Conservation (phyloP, 2,329 filamentous ascomycete genomes). For the Hypoxylon sp. region DNA sequence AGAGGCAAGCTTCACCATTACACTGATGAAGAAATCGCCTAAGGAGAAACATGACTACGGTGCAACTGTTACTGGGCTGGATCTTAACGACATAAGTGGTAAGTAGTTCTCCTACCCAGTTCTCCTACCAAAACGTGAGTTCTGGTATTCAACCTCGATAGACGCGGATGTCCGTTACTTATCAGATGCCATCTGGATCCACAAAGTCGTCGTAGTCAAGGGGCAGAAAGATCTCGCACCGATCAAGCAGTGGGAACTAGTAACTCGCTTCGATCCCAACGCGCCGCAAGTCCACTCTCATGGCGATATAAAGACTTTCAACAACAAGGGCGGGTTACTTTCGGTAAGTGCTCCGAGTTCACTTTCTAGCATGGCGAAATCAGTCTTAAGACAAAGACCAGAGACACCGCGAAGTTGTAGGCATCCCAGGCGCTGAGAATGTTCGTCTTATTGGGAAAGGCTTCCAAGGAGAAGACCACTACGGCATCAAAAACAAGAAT, state of each 20-base stretch:
- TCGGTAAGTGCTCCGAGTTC: constrained; percentile 47
- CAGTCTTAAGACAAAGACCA: constrained; percentile 23
- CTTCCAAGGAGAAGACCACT: constrained; percentile 61
- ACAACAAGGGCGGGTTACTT: constrained; percentile 58
- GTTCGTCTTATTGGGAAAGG: constrained; percentile 63
- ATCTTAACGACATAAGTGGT: constrained; percentile 57
- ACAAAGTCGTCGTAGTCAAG: constrained; percentile 62
- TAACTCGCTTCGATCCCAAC: constrained; percentile 60
- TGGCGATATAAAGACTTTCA: constrained; percentile 59
- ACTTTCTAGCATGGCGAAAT: not conserved
- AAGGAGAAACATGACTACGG: constrained; percentile 58
- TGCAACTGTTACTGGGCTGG: constrained; percentile 56
- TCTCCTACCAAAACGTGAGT: not conserved
- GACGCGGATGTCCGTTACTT: constrained; percentile 57
- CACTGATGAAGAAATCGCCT: constrained; percentile 45
- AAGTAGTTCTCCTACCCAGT: constrained; percentile 10
- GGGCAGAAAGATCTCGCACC: constrained; percentile 59
- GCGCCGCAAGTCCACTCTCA: constrained; percentile 60
- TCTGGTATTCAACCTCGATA: constrained; percentile 32
- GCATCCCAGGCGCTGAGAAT: constrained; percentile 61
- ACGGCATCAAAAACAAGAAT: constrained; percentile 58
- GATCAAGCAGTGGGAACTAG: constrained; percentile 62
- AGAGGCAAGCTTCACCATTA: constrained; percentile 39
- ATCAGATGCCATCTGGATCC: constrained; percentile 59
- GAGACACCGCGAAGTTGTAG: constrained; percentile 54